These are phyloP conservation scores for Aspergillus texensis DNA, from an alignment of 2,329 filamentous ascomycete species.

Conservation along the genomic window DNA sequence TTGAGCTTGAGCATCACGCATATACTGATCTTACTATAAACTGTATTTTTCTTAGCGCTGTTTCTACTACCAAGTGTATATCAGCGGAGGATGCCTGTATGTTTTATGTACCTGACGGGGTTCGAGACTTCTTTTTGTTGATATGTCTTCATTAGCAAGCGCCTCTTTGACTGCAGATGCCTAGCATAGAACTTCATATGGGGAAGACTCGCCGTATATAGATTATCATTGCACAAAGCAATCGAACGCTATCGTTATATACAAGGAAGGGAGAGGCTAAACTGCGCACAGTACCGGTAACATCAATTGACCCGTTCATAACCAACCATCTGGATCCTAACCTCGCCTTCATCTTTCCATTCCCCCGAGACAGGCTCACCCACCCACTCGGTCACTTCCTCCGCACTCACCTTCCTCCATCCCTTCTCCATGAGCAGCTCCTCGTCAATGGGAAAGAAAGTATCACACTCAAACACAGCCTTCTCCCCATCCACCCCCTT, in stretches of 20 bases:
- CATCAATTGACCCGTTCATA: constrained; percentile 38
- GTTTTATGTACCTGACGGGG: neutral
- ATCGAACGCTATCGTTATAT: neutral
- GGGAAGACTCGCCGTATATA: neutral
- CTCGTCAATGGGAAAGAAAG: constrained; percentile 48
- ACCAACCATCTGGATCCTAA: constrained; percentile 52
- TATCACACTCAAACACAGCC: constrained; percentile 49
- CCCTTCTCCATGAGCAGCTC: constrained; percentile 31
- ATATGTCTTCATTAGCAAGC: constrained; percentile 1
- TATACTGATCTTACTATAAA: neutral
- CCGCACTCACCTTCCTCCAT: constrained; percentile 37
- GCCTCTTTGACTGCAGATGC: neutral
- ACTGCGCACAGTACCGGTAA: neutral
- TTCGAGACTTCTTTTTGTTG: neutral
- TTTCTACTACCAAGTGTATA: neutral
- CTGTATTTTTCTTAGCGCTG: neutral
- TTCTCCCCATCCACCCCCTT: constrained; percentile 20
- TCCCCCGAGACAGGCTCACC: constrained; percentile 43
- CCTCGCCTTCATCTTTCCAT: constrained; percentile 53
- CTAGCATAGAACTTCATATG: neutral
- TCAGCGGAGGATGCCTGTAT: neutral
- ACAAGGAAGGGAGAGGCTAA: neutral
- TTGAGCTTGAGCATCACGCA: neutral
- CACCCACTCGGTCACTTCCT: constrained; percentile 46
- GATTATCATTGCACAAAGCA: constrained; percentile 1